phyloP scores from a whole-genome alignment of 257 asterid genomes.

The Primulina tabacum region DNA sequence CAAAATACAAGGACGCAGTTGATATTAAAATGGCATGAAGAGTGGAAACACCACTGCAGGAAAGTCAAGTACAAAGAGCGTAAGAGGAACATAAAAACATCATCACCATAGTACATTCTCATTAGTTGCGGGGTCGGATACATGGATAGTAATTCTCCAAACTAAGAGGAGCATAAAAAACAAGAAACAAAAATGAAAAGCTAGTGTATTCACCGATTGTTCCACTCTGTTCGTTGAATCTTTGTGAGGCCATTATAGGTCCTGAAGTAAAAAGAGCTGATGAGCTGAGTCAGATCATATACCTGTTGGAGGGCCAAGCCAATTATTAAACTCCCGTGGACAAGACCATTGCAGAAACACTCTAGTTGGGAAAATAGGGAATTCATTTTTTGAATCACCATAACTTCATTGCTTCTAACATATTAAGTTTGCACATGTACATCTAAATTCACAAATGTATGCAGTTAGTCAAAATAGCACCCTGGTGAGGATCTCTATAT shows the following conservation, averaged over 20 bases:
- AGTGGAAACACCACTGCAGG: constrained; percentile 85
- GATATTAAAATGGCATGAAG: constrained; percentile 86
- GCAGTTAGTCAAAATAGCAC: not conserved
- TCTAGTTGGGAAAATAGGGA: constrained; percentile 11
- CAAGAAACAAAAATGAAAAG: constrained; percentile 13
- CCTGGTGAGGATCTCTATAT: constrained; percentile 1
- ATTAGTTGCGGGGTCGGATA: too few relatives aligned
- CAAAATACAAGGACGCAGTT: constrained; percentile 67
- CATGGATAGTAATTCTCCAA: too few relatives aligned
- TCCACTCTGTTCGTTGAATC: constrained; percentile 83
- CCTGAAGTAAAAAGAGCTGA: constrained; percentile 75
- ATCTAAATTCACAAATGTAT: constrained; percentile 10
- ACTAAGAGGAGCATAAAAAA: constrained; percentile 28
- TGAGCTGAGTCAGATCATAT: constrained; percentile 73
- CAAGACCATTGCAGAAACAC: not conserved
- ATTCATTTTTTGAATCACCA: constrained; percentile 8
- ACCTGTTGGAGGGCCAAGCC: constrained; percentile 45
- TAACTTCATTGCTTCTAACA: not conserved
- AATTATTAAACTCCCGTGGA: constrained; percentile 12
- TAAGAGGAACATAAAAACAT: constrained; percentile 26
- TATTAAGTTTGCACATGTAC: constrained; percentile 7
- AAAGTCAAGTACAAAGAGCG: constrained; percentile 23
- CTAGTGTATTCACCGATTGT: constrained; percentile 64
- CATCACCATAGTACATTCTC: too few relatives aligned
- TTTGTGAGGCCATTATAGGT: constrained; percentile 73